Evolutionary conservation across 1,284 basidiomycete species (phyloP), one percentile per base, ranked within the genome.

Genomic region (Farysia itapuensis): DNA sequence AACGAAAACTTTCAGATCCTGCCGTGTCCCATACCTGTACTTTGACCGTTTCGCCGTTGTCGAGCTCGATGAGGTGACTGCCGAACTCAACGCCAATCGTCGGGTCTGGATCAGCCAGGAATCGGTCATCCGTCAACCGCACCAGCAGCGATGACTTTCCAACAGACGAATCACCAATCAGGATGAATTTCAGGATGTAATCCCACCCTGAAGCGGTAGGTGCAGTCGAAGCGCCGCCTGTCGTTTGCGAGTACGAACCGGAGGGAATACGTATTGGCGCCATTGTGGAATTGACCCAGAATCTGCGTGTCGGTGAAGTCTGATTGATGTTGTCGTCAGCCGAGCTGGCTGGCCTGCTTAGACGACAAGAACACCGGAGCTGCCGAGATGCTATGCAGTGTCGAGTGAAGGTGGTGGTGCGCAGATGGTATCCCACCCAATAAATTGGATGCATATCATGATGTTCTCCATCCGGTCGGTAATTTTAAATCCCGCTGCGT

Each of bases 81-180:
- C 73, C 73, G 36, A 74, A 75, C 40, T 75, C 73, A 28, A 75
- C 72, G 7, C 73, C 73, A 22, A 75, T 71, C 11, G 73, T 75
- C 2, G 73, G 57, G 24, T 72, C 70, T 0, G 72, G 56, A 15
- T 70, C 59, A 31, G 60, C 38, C 8, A 75, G 45, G 44, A 74
- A 75, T 1, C 70, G 59, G 20, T 74, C 65, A 20, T 75, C 73
- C 16, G 73, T 75, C 9, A 75, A 47, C 0, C 72, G 58, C 1
- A 75, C 63, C 3, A 75, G 56, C 12, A 75, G 37, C 5, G 72
- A 69, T 1, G 72, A 73, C 37, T 75, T 75, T 18, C 73, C 73
- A 0, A 75, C 73, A 20, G 61, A 64, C 2, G 70, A 60, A 35
- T 75, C 73, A 29, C 69, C 70, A 29, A 75, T 69, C 4, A 72